phyloP scores from a whole-genome alignment of 176 grass and related monocot species.

The maize (Zea mays) region Zm-B73-REFERENCE-NAM-5.0 NC_050097.1:192525001-192525500 shows the following conservation, averaged over 20 bases:
- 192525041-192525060: not conserved
- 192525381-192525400: conserved; percentile 92
- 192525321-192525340: conserved; percentile 25
- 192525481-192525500: not conserved
- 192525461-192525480: conserved; percentile 98
- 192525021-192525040: not conserved
- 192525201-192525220: conserved; percentile 18
- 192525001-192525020: not conserved
- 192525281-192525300: conserved; percentile 32
- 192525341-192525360: conserved; percentile 60
- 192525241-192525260: conserved; percentile 18
- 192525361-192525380: conserved; percentile 77
- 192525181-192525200: conserved; percentile 40
- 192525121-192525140: not conserved
- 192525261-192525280: conserved; percentile 12
- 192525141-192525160: not conserved
- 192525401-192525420: conserved; percentile 91
- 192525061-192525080: not conserved
- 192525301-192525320: conserved; percentile 45
- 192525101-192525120: not conserved
- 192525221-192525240: conserved; percentile 31
- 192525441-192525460: conserved; percentile 99
- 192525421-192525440: conserved; percentile 94
- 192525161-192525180: not conserved
- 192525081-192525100: not conserved